Conservation (phyloP, 2,329 filamentous ascomycete species). For the Acrocalymma vagum region DNA sequence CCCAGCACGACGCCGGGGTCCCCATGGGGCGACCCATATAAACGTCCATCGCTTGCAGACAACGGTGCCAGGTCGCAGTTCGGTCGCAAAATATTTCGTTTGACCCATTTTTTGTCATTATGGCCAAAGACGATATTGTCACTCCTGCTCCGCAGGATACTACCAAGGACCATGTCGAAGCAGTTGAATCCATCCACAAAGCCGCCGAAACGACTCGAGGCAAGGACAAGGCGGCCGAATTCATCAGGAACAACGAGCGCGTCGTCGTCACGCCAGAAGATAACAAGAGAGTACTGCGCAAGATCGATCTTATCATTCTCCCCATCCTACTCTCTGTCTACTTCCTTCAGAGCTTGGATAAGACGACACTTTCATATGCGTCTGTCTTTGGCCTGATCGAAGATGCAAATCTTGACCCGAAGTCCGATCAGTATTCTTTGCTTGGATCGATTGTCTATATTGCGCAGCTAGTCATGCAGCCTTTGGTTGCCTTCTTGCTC, state of each 20-base stretch:
- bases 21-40: constrained; percentile 31
- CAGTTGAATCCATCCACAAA: constrained; percentile 37
- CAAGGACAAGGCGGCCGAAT: constrained; percentile 59
- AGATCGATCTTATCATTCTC: constrained; percentile 61
- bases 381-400: constrained; percentile 70
- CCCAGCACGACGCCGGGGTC: constrained; percentile 27
- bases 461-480: constrained; percentile 63
- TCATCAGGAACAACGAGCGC: constrained; percentile 57
- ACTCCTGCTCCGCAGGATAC: constrained; percentile 15
- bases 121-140: constrained; percentile 23
- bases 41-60: constrained; percentile 1
- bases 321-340: constrained; percentile 68
- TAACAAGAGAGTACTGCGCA: constrained; percentile 60
- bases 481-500: constrained; percentile 61
- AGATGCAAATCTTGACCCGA: constrained; percentile 63
- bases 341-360: constrained; percentile 70
- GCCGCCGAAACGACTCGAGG: constrained; percentile 14
- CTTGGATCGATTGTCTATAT: constrained; percentile 62
- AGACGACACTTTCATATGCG: constrained; percentile 68
- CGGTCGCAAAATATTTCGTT: constrained; percentile 14
- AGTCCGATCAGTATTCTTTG: constrained; percentile 62
- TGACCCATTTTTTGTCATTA: constrained; percentile 15
- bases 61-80: constrained; percentile 16
- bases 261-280: constrained; percentile 62
- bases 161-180: constrained; percentile 32